Evolutionary conservation across 2,329 filamentous ascomycete genomes (phyloP).

Genomic region (Cercospora sp.): DNA sequence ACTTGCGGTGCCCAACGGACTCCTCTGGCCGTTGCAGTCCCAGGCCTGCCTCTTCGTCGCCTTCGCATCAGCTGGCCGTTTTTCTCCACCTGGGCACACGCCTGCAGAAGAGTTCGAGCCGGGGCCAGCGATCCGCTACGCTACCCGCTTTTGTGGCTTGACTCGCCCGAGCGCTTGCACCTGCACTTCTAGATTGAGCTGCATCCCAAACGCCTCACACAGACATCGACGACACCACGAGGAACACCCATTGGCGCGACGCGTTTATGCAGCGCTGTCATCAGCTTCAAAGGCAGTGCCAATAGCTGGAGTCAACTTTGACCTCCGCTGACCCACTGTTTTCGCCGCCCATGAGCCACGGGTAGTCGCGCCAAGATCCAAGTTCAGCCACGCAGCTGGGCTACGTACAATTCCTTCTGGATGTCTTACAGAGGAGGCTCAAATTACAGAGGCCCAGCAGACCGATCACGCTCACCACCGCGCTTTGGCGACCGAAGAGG

Average conservation of each 20-base stretch:
- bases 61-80: conserved; percentile 15
- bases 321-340: neutral
- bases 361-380: conserved; percentile 10
- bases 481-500: conserved; percentile 70
- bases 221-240: neutral
- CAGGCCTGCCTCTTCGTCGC: neutral
- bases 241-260: conserved; percentile 1
- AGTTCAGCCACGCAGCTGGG: conserved; percentile 3
- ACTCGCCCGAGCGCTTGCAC: conserved; percentile 16
- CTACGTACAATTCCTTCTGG: conserved; percentile 6
- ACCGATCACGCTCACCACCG: conserved; percentile 71
- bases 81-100: conserved; percentile 22
- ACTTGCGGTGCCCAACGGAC: neutral
- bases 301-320: neutral
- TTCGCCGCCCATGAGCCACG: neutral
- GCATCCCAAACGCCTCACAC: conserved; percentile 3
- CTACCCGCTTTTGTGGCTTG: conserved; percentile 17
- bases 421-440: conserved; percentile 29
- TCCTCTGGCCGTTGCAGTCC: neutral
- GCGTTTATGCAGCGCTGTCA: conserved; percentile 3
- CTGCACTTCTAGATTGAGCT: conserved; percentile 16
- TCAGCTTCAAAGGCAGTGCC: neutral
- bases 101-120: conserved; percentile 21
- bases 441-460: conserved; percentile 39
- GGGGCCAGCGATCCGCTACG: conserved; percentile 15